These are phyloP conservation scores for Gnaphalium uliginosum DNA, from an alignment of 129 eudicot species.

Conservation along the genomic window DNA sequence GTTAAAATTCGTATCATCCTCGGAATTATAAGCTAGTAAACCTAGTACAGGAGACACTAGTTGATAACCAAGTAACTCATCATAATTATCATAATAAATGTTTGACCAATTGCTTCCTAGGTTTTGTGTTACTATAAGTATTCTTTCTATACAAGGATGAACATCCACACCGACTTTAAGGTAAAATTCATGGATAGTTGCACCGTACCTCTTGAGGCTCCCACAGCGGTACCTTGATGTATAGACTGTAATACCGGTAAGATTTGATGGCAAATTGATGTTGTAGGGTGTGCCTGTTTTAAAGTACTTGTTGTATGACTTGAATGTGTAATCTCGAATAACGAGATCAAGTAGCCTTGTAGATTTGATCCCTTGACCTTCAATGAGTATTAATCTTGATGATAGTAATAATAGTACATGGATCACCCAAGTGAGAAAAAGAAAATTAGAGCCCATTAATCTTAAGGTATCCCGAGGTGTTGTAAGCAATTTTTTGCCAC, in stretches of 20 bases:
- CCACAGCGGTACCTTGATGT: constrained; percentile 76
- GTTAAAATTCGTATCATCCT: constrained; percentile 38
- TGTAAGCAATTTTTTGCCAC: neutral
- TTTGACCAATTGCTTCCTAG: constrained; percentile 82
- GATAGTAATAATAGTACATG: constrained; percentile 40
- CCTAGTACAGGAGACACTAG: constrained; percentile 85
- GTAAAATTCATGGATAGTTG: constrained; percentile 60
- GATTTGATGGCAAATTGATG: constrained; percentile 65
- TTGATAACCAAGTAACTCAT: constrained; percentile 64
- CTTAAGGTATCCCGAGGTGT: neutral
- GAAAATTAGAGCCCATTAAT: constrained; percentile 44
- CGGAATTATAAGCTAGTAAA: constrained; percentile 77
- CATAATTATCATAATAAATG: constrained; percentile 64
- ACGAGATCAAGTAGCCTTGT: constrained; percentile 76
- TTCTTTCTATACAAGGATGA: constrained; percentile 78
- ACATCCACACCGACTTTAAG: constrained; percentile 49
- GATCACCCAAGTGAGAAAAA: constrained; percentile 27
- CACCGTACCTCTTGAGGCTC: constrained; percentile 83
- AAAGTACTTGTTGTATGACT: constrained; percentile 44
- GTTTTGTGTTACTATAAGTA: constrained; percentile 65
- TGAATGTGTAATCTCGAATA: constrained; percentile 80
- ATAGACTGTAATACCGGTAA: constrained; percentile 69
- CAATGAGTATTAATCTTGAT: constrained; percentile 25
- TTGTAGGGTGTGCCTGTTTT: constrained; percentile 63
- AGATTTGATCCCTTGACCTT: constrained; percentile 66